Base-by-base conservation (phyloP, 768 basidiomycete species). In the Pleurotus citrinopileatus region DNA sequence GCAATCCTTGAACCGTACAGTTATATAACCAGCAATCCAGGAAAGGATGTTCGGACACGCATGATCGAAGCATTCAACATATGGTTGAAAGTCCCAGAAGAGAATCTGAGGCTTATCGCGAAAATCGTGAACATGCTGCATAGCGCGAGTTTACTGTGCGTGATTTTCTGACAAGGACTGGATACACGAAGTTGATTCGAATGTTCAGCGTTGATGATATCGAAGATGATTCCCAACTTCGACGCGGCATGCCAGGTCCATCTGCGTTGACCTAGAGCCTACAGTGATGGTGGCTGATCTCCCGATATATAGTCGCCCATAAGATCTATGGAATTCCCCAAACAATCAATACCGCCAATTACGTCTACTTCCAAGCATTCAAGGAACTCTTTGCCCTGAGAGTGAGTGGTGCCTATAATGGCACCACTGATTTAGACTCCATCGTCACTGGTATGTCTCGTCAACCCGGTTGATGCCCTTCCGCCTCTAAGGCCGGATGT, bases 321-420 rank as follows among this genome's bases (percentile, higher is more conserved):
- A 92, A 91, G 73, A 96, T 99, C 60, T 99, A 96, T 61, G 96
- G 96, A 1, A 73, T 97, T 2, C 93, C 96, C 0, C 96, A 98
- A 65, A 97, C 96, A 0, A 94, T 99, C 72, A 99, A 99, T 66
- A 86, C 89, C 0, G 96, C 96, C 0, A 98, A 97, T 65, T 98
- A 98, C 59, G 93, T 94, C 25, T 98, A 96, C 65, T 99, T 98
- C 64, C 81, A 93, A 38, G 96, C 95, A 0, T 94, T 87, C 65
- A 81, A 93, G 60, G 91, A 96, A 59, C 78, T 98, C 1, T 83
- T 88, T 58, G 73, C 75, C 9, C 76, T 91, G 40, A 71, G 82
- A 44, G 51, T 54, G 52, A 37, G 54, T 57, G 48, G 13, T 60
- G 63, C 20, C 59, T 67, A 42, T 60, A 63, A 64, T 42, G 63